phyloP scores from a whole-genome alignment of 495 filamentous ascomycete genomes.

The Xylaria venustula region DNA sequence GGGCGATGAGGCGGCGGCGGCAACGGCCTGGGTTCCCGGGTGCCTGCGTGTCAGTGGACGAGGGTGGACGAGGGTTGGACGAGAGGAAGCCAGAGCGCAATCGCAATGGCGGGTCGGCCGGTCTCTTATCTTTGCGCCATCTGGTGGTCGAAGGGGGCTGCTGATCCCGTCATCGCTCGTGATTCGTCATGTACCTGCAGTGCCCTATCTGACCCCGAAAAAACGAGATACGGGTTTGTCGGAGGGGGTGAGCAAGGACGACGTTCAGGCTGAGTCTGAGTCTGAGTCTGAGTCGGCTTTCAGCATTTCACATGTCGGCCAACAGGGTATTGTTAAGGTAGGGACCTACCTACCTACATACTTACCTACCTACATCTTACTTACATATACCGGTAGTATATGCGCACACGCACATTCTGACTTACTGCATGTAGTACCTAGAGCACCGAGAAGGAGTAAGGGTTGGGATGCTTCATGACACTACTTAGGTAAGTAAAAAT shows the following conservation, averaged over 20 bases:
- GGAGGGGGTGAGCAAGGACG: slow-evolving; percentile 3
- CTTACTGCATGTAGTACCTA: too few relatives aligned
- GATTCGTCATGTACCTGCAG: slow-evolving; percentile 13
- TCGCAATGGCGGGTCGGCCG: slow-evolving; percentile 1
- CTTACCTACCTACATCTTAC: too few relatives aligned
- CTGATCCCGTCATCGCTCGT: slow-evolving; percentile 6
- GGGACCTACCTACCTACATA: too few relatives aligned
- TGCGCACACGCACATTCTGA: too few relatives aligned
- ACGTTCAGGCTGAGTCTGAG: slow-evolving; percentile 12
- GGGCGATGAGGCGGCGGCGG: slow-evolving; percentile 6
- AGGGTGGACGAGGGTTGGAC: background rate
- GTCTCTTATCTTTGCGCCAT: slow-evolving; percentile 14
- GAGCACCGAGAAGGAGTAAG: too few relatives aligned
- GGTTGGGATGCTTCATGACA: too few relatives aligned
- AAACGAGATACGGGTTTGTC: slow-evolving; percentile 9
- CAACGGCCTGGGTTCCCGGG: slow-evolving; percentile 8
- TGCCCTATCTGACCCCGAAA: slow-evolving; percentile 7
- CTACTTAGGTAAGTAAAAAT: too few relatives aligned
- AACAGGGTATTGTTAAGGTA: background rate
- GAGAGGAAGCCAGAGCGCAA: background rate
- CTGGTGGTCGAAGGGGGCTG: slow-evolving; percentile 2
- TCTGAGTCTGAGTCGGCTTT: too few relatives aligned
- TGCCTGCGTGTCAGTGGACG: background rate
- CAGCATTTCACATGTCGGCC: too few relatives aligned
- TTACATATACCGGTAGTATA: too few relatives aligned